Conservation (phyloP, 1,139 yeast species). For the Kluyveromyces marxianus region DNA sequence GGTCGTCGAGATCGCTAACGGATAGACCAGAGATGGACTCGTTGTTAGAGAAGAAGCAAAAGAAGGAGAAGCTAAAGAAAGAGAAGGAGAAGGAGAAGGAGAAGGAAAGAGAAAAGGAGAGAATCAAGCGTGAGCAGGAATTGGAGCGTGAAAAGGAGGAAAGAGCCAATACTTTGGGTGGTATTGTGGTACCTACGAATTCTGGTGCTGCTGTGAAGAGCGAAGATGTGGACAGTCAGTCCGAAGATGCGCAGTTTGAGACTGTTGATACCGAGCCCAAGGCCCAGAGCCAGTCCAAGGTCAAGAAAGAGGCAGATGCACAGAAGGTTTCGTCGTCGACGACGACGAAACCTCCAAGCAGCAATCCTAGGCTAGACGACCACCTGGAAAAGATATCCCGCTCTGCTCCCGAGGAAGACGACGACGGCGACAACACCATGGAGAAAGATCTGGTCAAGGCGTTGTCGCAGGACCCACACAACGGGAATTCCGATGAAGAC, state of each 20-base stretch:
- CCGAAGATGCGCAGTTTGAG: slow-evolving; percentile 3
- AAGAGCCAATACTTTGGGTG: slow-evolving; percentile 1
- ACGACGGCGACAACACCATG: slow-evolving; percentile 14
- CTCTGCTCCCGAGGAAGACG: slow-evolving; percentile 8
- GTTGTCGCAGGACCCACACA: not conserved
- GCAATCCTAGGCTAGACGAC: slow-evolving; percentile 10
- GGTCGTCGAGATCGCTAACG: slow-evolving; percentile 30
- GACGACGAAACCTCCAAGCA: slow-evolving; percentile 2
- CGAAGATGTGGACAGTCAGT: not conserved
- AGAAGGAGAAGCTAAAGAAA: slow-evolving; percentile 2
- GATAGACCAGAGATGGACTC: slow-evolving; percentile 20
- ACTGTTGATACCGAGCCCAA: slow-evolving; percentile 3
- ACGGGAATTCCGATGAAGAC: slow-evolving; percentile 3
- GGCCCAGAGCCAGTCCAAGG: not conserved
- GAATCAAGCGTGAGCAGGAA: slow-evolving; percentile 1
- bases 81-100: slow-evolving; percentile 12
- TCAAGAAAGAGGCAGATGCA: no score
- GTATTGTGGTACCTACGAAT: slow-evolving; percentile 1
- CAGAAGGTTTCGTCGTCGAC: not conserved
- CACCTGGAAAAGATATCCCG: slow-evolving; percentile 9
- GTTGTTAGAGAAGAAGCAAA: slow-evolving; percentile 22
- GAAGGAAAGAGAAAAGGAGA: slow-evolving; percentile 8
- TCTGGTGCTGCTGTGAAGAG: not conserved
- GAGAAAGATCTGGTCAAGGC: slow-evolving; percentile 10
- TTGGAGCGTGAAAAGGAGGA: slow-evolving; percentile 4